Conservation (phyloP, 495 filamentous ascomycete genomes). For the Lepidopterella palustris region DNA sequence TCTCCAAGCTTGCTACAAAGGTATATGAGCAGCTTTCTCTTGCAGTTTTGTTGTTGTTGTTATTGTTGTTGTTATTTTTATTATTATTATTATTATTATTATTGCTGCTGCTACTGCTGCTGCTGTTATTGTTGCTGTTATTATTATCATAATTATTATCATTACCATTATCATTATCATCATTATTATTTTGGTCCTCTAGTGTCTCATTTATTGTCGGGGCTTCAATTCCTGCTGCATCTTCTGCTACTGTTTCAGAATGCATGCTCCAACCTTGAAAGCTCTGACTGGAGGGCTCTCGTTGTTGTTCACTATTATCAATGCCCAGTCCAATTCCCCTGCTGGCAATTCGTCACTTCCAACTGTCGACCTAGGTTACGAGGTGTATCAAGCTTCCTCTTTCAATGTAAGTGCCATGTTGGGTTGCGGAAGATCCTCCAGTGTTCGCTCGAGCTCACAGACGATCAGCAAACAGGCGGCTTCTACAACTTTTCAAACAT, state of each 20-base stretch:
- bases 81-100: no score
- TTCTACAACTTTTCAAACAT: slow-evolving; percentile 57
- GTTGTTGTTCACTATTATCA: neutral
- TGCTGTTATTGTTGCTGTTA: neutral
- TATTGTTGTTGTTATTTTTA: no score
- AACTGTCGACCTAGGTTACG: slow-evolving; percentile 47
- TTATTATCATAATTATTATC: no score
- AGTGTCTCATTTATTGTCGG: no score
- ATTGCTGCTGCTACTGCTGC: neutral
- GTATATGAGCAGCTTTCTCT: no score
- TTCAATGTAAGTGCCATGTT: slow-evolving; percentile 37
- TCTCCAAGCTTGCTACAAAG: no score
- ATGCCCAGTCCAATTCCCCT: no score
- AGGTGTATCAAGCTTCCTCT: slow-evolving; percentile 43
- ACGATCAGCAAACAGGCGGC: slow-evolving; percentile 24
- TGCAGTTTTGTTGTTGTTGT: no score
- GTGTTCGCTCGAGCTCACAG: neutral
- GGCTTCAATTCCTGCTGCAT: neutral
- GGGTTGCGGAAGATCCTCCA: neutral
- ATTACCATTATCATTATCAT: no score
- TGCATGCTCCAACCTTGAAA: neutral
- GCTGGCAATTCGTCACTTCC: slow-evolving; percentile 29
- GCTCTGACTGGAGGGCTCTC: neutral
- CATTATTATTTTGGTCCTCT: no score
- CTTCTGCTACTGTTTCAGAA: neutral